These are phyloP conservation scores for button mushroom (Agaricus bisporus) DNA, from an alignment of 768 basidiomycete genomes.

Conservation along the genomic window DNA sequence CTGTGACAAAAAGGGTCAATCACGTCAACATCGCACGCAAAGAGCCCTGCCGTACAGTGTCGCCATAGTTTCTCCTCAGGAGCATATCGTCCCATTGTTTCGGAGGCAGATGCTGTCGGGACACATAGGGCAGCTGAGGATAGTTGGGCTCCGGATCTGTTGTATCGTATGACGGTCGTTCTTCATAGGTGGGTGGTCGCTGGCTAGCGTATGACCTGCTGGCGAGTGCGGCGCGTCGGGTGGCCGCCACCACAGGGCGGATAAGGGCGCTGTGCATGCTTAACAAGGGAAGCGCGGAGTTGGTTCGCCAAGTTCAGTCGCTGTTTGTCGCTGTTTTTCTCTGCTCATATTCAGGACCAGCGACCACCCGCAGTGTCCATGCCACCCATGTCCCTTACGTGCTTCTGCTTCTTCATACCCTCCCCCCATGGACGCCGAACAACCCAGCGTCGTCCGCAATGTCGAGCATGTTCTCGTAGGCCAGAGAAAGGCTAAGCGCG, in stretches of 20 bases:
- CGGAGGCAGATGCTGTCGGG: constrained; percentile 57
- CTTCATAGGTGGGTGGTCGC: constrained; percentile 5
- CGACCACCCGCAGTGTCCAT: background rate
- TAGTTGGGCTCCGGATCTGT: constrained; percentile 67
- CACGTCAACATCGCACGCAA: constrained; percentile 1
- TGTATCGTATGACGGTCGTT: constrained; percentile 1
- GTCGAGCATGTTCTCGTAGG: constrained; percentile 40
- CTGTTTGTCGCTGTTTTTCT: background rate
- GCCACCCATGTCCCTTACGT: constrained; percentile 7
- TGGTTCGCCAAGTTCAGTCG: background rate
- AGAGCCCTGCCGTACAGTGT: constrained; percentile 41
- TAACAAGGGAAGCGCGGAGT: background rate
- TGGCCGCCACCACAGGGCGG: constrained; percentile 31
- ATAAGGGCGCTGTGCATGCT: constrained; percentile 22
- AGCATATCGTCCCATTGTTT: constrained; percentile 72
- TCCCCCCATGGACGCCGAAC: constrained; percentile 13
- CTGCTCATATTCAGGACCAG: constrained; percentile 1
- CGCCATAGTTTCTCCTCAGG: constrained; percentile 76
- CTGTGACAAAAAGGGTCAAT: constrained; percentile 29
- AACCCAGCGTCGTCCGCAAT: constrained; percentile 28
- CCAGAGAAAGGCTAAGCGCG: constrained; percentile 32
- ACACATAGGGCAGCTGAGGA: constrained; percentile 63
- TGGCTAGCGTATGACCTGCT: constrained; percentile 29
- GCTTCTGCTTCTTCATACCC: constrained; percentile 9
- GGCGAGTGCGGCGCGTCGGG: constrained; percentile 11